Conservation (phyloP, 2,329 filamentous ascomycete genomes). For the Aspergillus transmontanensis region DNA sequence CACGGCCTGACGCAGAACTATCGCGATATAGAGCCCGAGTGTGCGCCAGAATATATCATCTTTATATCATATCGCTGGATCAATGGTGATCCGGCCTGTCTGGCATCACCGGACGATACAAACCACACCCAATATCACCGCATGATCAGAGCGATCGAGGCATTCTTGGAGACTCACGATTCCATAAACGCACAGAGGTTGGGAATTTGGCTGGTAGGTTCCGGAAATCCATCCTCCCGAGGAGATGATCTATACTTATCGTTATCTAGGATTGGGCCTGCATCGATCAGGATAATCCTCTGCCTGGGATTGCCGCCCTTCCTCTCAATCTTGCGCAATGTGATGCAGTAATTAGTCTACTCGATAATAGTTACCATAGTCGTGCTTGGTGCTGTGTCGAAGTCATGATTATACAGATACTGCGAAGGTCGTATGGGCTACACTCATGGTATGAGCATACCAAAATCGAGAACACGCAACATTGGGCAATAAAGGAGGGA, state of each 20-base stretch:
- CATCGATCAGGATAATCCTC: background rate
- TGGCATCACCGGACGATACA: background rate
- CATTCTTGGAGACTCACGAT: background rate
- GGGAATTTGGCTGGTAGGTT: background rate
- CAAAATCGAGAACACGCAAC: background rate
- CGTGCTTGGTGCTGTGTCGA: background rate
- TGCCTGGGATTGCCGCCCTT: background rate
- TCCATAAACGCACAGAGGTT: background rate
- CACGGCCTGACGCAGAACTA: background rate
- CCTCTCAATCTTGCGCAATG: background rate
- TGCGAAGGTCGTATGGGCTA: background rate
- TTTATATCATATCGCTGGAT: background rate
- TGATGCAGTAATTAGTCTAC: background rate
- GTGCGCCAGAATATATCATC: background rate
- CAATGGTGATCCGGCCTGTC: background rate
- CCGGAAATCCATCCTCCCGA: background rate
- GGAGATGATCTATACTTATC: background rate
- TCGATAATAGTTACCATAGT: background rate
- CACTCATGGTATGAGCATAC: background rate
- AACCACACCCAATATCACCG: background rate
- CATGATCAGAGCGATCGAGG: background rate
- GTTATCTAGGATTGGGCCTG: background rate
- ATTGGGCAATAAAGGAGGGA: background rate
- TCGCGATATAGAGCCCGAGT: background rate
- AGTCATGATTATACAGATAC: background rate